Evolutionary conservation across 2,329 filamentous ascomycete genomes (phyloP).

Genomic region (Ophiostoma ulmi): DNA sequence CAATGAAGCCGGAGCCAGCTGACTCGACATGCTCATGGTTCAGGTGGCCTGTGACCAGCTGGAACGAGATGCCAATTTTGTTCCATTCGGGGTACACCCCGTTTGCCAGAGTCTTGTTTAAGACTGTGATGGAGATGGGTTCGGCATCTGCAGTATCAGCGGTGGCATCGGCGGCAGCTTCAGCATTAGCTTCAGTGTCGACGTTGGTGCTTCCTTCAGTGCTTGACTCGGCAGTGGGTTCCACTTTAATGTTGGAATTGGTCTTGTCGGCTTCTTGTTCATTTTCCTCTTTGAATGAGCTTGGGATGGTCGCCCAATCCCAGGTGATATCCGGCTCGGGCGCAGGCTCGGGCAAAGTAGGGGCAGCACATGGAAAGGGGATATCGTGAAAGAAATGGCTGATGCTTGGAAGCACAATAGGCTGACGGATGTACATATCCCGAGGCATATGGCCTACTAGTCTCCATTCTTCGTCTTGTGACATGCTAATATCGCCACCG

Average conservation of each 20-base stretch:
- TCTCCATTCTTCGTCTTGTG: neutral
- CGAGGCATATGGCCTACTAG: neutral
- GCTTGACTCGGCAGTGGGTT: neutral
- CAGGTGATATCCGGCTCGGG: neutral
- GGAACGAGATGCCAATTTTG: neutral
- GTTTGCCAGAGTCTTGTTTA: neutral
- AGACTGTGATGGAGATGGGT: neutral
- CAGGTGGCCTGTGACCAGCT: neutral
- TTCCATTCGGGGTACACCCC: neutral
- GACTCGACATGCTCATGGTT: conserved; percentile 3
- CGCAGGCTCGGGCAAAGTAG: neutral
- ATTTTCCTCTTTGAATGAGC: neutral
- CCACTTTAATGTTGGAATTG: neutral
- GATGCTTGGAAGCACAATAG: neutral
- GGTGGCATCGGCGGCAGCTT: neutral
- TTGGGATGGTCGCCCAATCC: neutral
- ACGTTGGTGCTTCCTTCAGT: neutral
- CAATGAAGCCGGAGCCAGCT: neutral
- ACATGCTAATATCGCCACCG: neutral
- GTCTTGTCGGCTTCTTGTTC: neutral
- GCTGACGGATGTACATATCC: neutral
- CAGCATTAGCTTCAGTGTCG: neutral
- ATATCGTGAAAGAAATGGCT: neutral
- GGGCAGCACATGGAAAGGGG: neutral
- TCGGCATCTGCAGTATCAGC: neutral